Evolutionary conservation across 2,329 filamentous ascomycete genomes (phyloP).

Genomic region (Amauroascus niger): DNA sequence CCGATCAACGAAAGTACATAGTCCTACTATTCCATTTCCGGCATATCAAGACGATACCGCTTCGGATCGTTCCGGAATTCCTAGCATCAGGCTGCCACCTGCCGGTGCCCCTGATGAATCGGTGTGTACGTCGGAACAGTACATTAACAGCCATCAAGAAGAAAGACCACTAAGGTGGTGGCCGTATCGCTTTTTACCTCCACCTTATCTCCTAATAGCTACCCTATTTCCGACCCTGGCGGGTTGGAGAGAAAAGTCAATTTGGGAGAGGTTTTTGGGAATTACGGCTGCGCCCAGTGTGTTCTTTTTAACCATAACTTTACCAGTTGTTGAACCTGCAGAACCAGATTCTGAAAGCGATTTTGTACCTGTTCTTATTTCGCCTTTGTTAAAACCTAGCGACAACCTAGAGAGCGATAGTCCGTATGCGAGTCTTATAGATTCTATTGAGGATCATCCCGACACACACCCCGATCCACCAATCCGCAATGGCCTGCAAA

Average conservation of each 20-base stretch:
- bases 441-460: background rate
- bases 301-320: constrained; percentile 75
- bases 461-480: background rate
- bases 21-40: constrained; percentile 57
- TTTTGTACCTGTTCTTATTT: background rate
- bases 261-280: constrained; percentile 76
- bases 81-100: constrained; percentile 49
- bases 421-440: background rate
- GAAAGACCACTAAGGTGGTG: constrained; percentile 57
- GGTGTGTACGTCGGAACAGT: constrained; percentile 33
- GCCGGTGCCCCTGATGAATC: constrained; percentile 43
- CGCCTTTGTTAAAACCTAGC: constrained; percentile 25
- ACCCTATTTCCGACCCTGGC: constrained; percentile 82
- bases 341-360: constrained; percentile 39
- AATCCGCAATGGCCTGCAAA: constrained; percentile 4
- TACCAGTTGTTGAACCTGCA: constrained; percentile 77
- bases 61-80: constrained; percentile 38
- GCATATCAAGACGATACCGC: constrained; percentile 49
- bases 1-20: constrained; percentile 14
- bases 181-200: constrained; percentile 64
- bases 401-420: constrained; percentile 24
- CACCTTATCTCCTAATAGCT: constrained; percentile 59
- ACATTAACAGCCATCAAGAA: constrained; percentile 30
- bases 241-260: constrained; percentile 68
- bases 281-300: constrained; percentile 80